These are phyloP conservation scores for Dactylella cylindrospora DNA, from an alignment of 2,329 filamentous ascomycete species.

Conservation along the genomic window DNA sequence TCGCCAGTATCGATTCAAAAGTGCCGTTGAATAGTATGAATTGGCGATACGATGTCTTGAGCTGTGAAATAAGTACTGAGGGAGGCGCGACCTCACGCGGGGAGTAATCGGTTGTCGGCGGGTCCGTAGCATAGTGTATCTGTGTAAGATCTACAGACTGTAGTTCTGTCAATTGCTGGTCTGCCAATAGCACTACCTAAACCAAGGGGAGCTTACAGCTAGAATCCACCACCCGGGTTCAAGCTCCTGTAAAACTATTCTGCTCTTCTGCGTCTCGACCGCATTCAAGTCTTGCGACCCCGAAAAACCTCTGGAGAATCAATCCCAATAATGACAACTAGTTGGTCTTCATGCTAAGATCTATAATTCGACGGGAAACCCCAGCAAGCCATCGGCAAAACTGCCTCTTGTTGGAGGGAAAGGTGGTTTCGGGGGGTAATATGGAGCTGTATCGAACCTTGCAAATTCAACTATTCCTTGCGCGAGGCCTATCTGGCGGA, in stretches of 20 bases:
- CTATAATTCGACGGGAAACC: conserved; percentile 15
- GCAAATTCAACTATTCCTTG: conserved; percentile 96
- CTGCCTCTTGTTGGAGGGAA: conserved; percentile 8
- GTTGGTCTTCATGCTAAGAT: conserved; percentile 33
- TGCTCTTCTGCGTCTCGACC: conserved; percentile 86
- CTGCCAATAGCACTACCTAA: too few species aligned
- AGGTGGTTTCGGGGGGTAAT: conserved; percentile 2
- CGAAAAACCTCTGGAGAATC: conserved; percentile 69
- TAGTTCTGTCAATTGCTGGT: conserved; percentile 35
- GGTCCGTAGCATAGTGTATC: conserved; percentile 54
- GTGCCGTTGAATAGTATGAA: conserved; percentile 86
- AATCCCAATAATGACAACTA: conserved; percentile 17
- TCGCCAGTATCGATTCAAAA: conserved; percentile 61
- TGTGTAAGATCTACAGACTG: conserved; percentile 81
- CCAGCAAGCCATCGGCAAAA: conserved; percentile 31
- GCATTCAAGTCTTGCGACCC: conserved; percentile 73
- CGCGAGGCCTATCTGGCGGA: conserved; percentile 90
- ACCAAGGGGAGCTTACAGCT: conserved; percentile 65
- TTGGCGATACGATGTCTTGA: conserved; percentile 76
- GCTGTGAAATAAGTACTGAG: conserved; percentile 73
- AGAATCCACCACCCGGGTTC: conserved; percentile 92
- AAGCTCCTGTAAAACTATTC: conserved; percentile 81
- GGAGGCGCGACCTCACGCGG: conserved; percentile 85
- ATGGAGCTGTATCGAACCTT: conserved; percentile 55
- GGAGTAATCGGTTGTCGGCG: conserved; percentile 70